Evolutionary conservation across 2,329 filamentous ascomycete species (phyloP), one percentile per base, ranked within the genome.

Genomic region (Raffaelea albimanens): DNA sequence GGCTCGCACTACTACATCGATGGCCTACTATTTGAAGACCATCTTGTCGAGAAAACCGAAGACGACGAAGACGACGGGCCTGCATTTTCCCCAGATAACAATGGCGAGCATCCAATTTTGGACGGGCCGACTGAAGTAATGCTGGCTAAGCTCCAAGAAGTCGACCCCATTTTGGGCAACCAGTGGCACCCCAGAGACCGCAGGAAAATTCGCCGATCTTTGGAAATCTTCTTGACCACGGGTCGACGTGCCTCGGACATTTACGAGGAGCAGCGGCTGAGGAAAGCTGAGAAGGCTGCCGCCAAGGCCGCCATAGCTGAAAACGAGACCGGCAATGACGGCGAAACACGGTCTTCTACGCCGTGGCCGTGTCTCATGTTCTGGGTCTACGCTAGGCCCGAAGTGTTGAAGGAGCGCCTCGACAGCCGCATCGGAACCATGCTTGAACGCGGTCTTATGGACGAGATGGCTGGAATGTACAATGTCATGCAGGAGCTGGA

Each of bases 1-100:
- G 93, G 93, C 9, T 95, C 91, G 11, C 88, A 95, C 59, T 98
- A 97, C 67, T 98, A 98, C 60, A 85, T 87, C 0, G 89, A 96
- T 58, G 82, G 87, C 1, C 72, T 98, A 16, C 72, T 98, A 3
- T 95, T 97, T 61, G 77, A 85, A 31, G 81, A 90, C 54, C 74
- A 75, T 16, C 64, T 90, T 7, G 71, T 86, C 1, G 69, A 68
- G 11, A 39, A 49, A 10, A 23, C 5, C 1, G 43, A 13, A 8
- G 33, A 10, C 9, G 38, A 19, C 16, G 31, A 14, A 21, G 34
- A 33, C 3, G n/a, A 29, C 14, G n/a, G n/a, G n/a, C n/a, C n/a
- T n/a, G n/a, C 25, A 29, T 29, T 29, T 13, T 21, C 29, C 4
- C 25, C 34, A 11, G 46, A 29, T 21, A 21, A 33, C n/a, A 19